Conservation (phyloP, 2,329 filamentous ascomycete genomes). For the Fusarium mundagurra region DNA sequence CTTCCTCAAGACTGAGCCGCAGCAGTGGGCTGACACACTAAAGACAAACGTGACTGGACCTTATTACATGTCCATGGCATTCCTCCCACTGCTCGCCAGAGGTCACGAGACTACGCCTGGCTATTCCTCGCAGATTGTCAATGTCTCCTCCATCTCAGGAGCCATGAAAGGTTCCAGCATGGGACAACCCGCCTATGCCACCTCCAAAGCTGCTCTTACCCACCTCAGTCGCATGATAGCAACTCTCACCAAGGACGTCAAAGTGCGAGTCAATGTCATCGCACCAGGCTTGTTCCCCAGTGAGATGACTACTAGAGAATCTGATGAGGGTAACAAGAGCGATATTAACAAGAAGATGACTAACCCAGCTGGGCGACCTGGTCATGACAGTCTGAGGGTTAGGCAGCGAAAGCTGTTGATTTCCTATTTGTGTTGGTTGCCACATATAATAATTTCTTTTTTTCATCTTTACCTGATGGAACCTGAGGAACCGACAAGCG, state of each 20-base stretch:
- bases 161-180: background rate
- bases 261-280: slow-evolving; percentile 6
- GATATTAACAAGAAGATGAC: background rate
- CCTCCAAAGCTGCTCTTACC: background rate
- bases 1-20: background rate
- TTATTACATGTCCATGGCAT: slow-evolving; percentile 10
- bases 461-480: no score
- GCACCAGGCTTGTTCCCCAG: background rate
- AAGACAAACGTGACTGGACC: background rate
- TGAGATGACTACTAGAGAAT: slow-evolving; percentile 5
- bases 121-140: background rate
- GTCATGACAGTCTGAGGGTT: background rate
- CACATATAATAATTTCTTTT: no score
- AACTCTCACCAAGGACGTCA: slow-evolving; percentile 6
- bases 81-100: background rate
- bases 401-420: no score
- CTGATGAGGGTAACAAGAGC: background rate
- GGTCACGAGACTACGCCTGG: background rate
- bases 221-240: slow-evolving; percentile 16
- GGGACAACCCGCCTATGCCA: background rate
- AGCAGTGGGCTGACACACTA: background rate
- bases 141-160: background rate
- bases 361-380: background rate
- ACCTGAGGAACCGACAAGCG: no score
- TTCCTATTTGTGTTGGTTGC: no score